Conservation (phyloP, 305 asterid genomes). For the Striga hermonthica region DNA sequence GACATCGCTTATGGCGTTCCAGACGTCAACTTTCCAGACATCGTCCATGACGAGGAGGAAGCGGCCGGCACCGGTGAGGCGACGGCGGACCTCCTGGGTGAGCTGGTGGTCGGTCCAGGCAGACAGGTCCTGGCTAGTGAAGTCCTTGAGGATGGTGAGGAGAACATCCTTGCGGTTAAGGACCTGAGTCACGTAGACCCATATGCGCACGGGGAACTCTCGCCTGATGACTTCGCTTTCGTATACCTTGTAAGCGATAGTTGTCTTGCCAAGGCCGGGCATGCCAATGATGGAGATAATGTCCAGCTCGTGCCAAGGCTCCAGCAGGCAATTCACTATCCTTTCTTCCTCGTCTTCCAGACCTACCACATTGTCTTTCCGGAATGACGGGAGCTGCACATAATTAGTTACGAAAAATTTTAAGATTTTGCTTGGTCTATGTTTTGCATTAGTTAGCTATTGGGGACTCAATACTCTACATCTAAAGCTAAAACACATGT, state of each 20-base stretch:
- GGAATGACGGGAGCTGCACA: slow-evolving; percentile 9
- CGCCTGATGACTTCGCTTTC: not conserved
- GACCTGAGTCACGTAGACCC: slow-evolving; percentile 26
- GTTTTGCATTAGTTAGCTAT: no score
- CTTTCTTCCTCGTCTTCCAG: slow-evolving; percentile 28
- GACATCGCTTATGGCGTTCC: slow-evolving; percentile 28
- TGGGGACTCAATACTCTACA: no score
- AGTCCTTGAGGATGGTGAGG: slow-evolving; percentile 21
- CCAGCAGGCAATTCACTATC: not conserved
- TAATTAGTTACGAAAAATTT: no score
- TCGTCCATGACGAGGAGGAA: slow-evolving; percentile 5
- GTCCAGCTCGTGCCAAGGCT: slow-evolving; percentile 8
- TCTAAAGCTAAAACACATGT: no score
- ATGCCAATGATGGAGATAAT: slow-evolving; percentile 32
- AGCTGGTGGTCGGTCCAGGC: not conserved
- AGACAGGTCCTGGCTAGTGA: slow-evolving; percentile 22
- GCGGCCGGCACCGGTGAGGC: not conserved
- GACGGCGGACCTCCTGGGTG: not conserved
- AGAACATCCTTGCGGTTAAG: slow-evolving; percentile 19
- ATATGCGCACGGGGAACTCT: slow-evolving; percentile 22
- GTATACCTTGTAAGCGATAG: slow-evolving; percentile 33
- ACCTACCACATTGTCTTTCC: slow-evolving; percentile 22
- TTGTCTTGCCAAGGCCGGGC: slow-evolving; percentile 37
- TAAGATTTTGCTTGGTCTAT: no score
- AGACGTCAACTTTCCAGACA: slow-evolving; percentile 3